Conservation (phyloP, 495 filamentous ascomycete species). For the Pyrenula aspistea region DNA sequence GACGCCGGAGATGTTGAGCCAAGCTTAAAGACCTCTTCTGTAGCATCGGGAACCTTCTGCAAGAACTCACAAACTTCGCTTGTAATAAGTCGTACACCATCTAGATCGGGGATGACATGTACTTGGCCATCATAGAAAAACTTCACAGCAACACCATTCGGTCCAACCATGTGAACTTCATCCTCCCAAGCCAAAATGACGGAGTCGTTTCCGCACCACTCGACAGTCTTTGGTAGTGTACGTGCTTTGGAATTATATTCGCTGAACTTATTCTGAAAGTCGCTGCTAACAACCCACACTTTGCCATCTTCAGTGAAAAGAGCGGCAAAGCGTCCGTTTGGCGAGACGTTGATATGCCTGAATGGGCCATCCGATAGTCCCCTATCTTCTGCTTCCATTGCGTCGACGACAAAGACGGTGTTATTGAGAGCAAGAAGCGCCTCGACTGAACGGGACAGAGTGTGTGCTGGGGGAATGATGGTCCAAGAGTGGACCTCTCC, state of each 20-base stretch:
- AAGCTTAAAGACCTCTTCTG: slow-evolving; percentile 76
- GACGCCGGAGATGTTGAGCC: slow-evolving; percentile 82
- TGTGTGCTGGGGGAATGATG: slow-evolving; percentile 77
- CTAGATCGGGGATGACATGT: slow-evolving; percentile 77
- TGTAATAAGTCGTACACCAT: slow-evolving; percentile 78
- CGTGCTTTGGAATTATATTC: slow-evolving; percentile 83
- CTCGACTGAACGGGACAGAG: slow-evolving; percentile 89
- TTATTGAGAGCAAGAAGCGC: slow-evolving; percentile 76
- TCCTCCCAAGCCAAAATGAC: slow-evolving; percentile 95
- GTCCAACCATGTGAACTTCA: slow-evolving; percentile 90
- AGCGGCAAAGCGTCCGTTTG: slow-evolving; percentile 76
- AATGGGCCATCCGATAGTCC: slow-evolving; percentile 87
- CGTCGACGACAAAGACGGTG: slow-evolving; percentile 78
- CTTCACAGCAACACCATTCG: slow-evolving; percentile 63
- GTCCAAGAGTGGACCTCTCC: slow-evolving; percentile 80
- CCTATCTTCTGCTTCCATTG: slow-evolving; percentile 81
- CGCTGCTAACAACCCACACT: slow-evolving; percentile 85
- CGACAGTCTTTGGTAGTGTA: slow-evolving; percentile 74
- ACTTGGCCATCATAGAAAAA: slow-evolving; percentile 87
- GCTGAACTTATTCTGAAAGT: slow-evolving; percentile 83
- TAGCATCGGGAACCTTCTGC: slow-evolving; percentile 84
- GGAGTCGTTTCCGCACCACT: slow-evolving; percentile 95
- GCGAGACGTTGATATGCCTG: slow-evolving; percentile 76
- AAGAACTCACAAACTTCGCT: slow-evolving; percentile 92
- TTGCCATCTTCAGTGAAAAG: slow-evolving; percentile 79